phyloP scores from a whole-genome alignment of 2,329 filamentous ascomycete genomes.

The Fonsecaea monophora region DNA sequence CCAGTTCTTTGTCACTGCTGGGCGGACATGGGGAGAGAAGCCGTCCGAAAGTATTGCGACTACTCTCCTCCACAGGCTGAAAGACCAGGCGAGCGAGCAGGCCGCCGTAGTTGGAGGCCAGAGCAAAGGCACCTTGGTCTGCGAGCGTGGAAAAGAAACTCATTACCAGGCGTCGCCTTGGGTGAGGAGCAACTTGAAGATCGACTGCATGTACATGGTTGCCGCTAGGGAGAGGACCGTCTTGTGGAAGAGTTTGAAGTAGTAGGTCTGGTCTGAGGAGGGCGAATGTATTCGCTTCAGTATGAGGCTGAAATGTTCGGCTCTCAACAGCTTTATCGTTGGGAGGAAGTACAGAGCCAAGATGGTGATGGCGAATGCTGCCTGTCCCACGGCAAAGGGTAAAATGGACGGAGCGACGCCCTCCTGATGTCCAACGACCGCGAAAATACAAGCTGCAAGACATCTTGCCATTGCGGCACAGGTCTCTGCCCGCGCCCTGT shows the following conservation, averaged over 20 bases:
- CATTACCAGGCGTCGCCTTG: conserved; percentile 94
- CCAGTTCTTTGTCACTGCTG: background rate
- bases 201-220: conserved; percentile 86
- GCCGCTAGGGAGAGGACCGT: conserved; percentile 74
- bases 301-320: conserved; percentile 73
- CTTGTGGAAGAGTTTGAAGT: conserved; percentile 69
- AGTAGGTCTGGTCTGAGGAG: conserved; percentile 51
- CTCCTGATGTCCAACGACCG: conserved; percentile 57
- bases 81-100: conserved; percentile 87
- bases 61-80: conserved; percentile 94
- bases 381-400: conserved; percentile 87
- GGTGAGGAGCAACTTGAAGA: conserved; percentile 91
- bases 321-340: conserved; percentile 62
- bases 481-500: conserved; percentile 83
- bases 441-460: conserved; percentile 72
- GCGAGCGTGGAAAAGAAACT: conserved; percentile 75
- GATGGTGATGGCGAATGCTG: conserved; percentile 74
- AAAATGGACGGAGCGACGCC: conserved; percentile 72
- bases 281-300: conserved; percentile 47
- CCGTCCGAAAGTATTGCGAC: conserved; percentile 85
- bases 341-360: conserved; percentile 72
- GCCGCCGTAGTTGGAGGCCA: conserved; percentile 94
- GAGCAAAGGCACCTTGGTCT: conserved; percentile 88
- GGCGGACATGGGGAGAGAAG: conserved; percentile 58
- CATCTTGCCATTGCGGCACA: conserved; percentile 79